Conservation (phyloP, 2,329 filamentous ascomycete genomes). For the Cytospora paraplurivora region DNA sequence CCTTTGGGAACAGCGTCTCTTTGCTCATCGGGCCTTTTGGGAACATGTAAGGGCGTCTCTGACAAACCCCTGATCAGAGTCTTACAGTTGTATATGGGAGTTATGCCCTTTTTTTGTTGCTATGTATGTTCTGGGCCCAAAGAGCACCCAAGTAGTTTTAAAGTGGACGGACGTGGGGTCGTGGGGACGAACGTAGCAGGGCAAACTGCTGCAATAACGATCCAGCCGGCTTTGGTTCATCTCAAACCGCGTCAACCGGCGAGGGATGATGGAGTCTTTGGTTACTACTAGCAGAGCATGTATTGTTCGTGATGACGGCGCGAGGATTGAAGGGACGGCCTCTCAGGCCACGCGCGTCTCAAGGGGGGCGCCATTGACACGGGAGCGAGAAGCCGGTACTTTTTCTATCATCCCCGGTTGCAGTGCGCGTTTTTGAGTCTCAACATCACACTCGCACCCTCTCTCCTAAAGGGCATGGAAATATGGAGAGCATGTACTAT, state of each 20-base stretch:
- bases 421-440: background rate
- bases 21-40: constrained; percentile 14
- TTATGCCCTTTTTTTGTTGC: background rate
- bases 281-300: background rate
- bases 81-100: constrained; percentile 1
- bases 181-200: constrained; percentile 4
- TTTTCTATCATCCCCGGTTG: background rate
- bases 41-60: constrained; percentile 20
- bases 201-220: background rate
- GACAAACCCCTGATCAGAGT: constrained; percentile 19
- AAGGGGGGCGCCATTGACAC: background rate
- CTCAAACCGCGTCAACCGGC: constrained; percentile 9
- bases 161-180: constrained; percentile 12
- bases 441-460: background rate
- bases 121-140: constrained; percentile 13
- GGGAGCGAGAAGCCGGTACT: background rate
- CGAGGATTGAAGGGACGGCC: background rate
- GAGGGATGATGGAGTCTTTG: background rate
- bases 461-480: too few relatives aligned
- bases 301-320: background rate
- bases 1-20: constrained; percentile 21
- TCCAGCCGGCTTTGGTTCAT: background rate
- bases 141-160: constrained; percentile 1
- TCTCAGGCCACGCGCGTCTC: background rate
- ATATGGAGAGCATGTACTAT: background rate